These are phyloP conservation scores for Coelastrella sp. DNA, from an alignment of 139 green algal genomes.

Conservation along the genomic window DNA sequence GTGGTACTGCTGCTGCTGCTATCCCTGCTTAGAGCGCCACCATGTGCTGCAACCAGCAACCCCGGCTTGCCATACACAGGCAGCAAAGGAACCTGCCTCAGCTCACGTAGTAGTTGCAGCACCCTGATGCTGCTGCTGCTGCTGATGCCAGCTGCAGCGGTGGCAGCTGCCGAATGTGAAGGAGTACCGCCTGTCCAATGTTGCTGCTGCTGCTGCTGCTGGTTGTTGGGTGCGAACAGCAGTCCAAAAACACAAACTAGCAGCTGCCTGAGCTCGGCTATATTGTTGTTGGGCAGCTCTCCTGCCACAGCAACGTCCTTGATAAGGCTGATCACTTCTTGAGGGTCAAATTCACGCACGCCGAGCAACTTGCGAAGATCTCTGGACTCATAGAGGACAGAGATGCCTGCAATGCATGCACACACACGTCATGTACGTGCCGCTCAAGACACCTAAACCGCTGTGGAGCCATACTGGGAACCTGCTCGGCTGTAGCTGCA, in stretches of 20 bases:
- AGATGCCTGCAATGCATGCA: neutral
- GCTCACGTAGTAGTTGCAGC: neutral
- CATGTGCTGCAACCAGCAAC: neutral
- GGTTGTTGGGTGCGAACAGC: neutral
- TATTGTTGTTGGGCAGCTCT: neutral
- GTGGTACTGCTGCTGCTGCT: neutral
- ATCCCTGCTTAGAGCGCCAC: neutral
- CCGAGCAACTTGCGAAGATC: neutral
- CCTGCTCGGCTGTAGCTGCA: too few species aligned
- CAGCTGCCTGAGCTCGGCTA: conserved; percentile 3
- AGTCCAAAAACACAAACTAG: neutral
- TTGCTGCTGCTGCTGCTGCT: neutral
- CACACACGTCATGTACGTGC: too few species aligned
- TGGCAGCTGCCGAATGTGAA: neutral
- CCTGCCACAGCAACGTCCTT: conserved; percentile 7
- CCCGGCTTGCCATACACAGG: neutral
- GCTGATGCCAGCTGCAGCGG: neutral
- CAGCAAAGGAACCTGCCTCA: neutral
- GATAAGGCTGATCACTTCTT: neutral
- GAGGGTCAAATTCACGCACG: neutral
- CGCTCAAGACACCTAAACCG: too few species aligned
- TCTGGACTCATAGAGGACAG: neutral
- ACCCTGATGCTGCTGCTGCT: neutral
- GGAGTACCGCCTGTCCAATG: neutral
- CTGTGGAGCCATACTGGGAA: too few species aligned